Percentiles rank a stretch among this genome's conserved stretches.
phyloP scores from a whole-genome alignment of 148 eudicot species.

The Selenicereus undatus region DNA sequence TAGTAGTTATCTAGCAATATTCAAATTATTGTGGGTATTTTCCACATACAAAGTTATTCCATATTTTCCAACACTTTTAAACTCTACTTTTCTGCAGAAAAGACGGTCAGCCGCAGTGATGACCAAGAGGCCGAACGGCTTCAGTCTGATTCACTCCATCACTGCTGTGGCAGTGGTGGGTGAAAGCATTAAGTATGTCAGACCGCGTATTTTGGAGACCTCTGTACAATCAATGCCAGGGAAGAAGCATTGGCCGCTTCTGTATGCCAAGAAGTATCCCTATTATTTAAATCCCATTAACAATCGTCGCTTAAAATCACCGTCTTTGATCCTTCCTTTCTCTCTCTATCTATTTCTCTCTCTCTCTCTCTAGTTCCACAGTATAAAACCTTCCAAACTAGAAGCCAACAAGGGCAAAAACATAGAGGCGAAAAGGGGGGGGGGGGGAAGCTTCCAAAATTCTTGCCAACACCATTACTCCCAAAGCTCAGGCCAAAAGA shows the following conservation, averaged over 20 bases:
- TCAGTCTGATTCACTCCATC: neutral
- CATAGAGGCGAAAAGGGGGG: too few species aligned
- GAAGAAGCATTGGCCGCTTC: too few species aligned
- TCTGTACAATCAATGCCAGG: neutral
- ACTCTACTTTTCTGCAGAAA: too few species aligned
- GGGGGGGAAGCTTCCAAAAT: neutral
- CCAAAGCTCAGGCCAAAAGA: neutral
- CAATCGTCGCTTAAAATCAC: neutral
- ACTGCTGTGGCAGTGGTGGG: neutral
- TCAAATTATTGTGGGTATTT: too few species aligned
- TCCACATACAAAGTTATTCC: too few species aligned
- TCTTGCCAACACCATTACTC: neutral
- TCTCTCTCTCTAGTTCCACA: neutral
- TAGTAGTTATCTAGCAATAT: too few species aligned
- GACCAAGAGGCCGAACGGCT: too few species aligned
- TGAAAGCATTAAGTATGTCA: neutral
- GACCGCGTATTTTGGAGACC: constrained; percentile 5
- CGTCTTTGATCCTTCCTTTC: neutral
- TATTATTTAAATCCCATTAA: neutral
- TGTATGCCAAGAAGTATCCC: too few species aligned
- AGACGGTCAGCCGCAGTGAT: too few species aligned
- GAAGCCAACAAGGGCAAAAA: neutral
- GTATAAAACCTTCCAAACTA: constrained; percentile 6
- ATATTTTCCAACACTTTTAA: too few species aligned
- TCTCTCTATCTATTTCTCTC: neutral